phyloP scores from a whole-genome alignment of 208 protist species.

The Leishmania tropica region DNA sequence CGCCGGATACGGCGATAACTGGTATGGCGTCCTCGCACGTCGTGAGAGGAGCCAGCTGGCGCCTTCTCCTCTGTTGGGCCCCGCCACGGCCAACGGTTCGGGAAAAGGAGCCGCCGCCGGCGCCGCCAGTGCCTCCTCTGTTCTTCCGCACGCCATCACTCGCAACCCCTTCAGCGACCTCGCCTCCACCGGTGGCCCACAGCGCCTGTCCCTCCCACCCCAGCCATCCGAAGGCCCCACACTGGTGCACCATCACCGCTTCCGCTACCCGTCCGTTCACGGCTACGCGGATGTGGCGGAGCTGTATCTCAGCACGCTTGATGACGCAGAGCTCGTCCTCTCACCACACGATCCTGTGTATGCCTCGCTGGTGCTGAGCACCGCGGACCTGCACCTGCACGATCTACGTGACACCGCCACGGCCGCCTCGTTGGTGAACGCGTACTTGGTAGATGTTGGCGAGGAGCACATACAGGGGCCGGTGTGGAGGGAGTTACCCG shows the following conservation, averaged over 20 bases:
- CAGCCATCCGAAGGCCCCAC: slow-evolving; percentile 25
- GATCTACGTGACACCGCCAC: slow-evolving; percentile 27
- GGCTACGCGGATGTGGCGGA: slow-evolving; percentile 55
- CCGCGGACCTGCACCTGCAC: slow-evolving; percentile 60
- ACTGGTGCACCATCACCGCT: slow-evolving; percentile 67
- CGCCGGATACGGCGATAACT: slow-evolving; percentile 8
- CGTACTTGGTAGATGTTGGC: slow-evolving; percentile 72
- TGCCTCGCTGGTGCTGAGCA: slow-evolving; percentile 82
- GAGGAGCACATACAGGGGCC: slow-evolving; percentile 65
- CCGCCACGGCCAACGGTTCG: neutral
- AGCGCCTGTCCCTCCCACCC: neutral
- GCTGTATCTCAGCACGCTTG: slow-evolving; percentile 63
- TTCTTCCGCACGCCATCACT: slow-evolving; percentile 4
- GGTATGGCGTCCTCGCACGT: slow-evolving; percentile 5
- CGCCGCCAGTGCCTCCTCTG: neutral
- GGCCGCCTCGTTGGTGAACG: slow-evolving; percentile 41
- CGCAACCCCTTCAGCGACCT: slow-evolving; percentile 13
- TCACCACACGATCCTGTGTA: slow-evolving; percentile 85
- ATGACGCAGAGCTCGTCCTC: slow-evolving; percentile 71
- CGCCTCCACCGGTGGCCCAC: neutral
- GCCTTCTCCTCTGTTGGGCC: slow-evolving; percentile 8
- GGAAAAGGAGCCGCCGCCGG: neutral
- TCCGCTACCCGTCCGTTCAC: slow-evolving; percentile 67
- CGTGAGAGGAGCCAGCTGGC: neutral
- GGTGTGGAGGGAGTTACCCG: slow-evolving; percentile 24